Percentiles rank a stretch among this genome's conserved stretches.
phyloP scores from a whole-genome alignment of 257 asterid genomes.

The Lycium barbarum region DNA sequence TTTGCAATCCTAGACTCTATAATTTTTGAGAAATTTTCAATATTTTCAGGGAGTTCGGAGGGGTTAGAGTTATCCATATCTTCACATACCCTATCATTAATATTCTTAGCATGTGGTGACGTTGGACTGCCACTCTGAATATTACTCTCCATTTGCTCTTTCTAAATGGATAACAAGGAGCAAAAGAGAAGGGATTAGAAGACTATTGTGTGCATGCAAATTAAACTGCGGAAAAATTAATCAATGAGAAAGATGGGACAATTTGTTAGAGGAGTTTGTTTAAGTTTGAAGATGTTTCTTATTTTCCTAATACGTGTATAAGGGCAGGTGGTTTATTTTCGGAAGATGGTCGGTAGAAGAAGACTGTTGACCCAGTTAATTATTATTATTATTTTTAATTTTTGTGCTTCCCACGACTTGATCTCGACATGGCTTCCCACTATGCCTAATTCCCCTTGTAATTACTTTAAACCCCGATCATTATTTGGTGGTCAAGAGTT shows the following conservation, averaged over 20 bases:
- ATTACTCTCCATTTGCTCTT: conserved; percentile 8
- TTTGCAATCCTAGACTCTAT: conserved; percentile 57
- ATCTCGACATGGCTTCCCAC: conserved; percentile 18
- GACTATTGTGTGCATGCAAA: not conserved
- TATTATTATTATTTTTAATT: not conserved
- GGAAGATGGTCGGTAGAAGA: conserved; percentile 27
- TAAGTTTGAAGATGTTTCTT: not conserved
- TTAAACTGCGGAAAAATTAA: not conserved
- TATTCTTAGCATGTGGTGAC: not conserved
- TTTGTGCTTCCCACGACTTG: conserved; percentile 41
- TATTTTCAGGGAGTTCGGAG: conserved; percentile 50
- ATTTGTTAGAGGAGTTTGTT: not conserved
- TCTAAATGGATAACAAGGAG: not conserved
- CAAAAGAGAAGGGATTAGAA: not conserved
- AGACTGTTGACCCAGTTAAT: conserved; percentile 38
- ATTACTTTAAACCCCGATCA: not conserved
- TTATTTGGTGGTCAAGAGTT: conserved; percentile 1
- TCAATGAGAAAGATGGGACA: conserved; percentile 1
- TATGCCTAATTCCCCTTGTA: not conserved
- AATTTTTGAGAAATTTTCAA: conserved; percentile 49
- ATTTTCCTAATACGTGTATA: not conserved
- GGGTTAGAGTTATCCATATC: conserved; percentile 50
- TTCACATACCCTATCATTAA: conserved; percentile 30
- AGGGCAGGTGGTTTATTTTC: conserved; percentile 23
- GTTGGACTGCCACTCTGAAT: not conserved